Evolutionary conservation across 306 rosid species (phyloP).

Genomic region (Quercus bicolor): DNA sequence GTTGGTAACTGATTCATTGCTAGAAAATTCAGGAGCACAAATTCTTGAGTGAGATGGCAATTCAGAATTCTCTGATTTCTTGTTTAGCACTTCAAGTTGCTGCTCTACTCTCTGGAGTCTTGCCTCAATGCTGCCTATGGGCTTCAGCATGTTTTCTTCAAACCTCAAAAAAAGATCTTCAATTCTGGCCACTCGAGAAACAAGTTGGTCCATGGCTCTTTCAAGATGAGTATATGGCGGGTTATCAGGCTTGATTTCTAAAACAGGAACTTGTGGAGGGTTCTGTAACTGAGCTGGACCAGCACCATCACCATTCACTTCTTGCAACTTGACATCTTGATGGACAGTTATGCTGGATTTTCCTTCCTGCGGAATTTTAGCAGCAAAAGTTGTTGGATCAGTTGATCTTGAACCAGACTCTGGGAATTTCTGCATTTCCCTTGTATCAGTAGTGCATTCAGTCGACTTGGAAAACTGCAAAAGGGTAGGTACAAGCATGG

Average conservation of each 20-base stretch:
- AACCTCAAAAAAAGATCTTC: conserved; percentile 69
- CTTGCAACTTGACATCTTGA: conserved; percentile 35
- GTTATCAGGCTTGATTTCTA: conserved; percentile 29
- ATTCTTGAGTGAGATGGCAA: conserved; percentile 43
- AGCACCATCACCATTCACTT: conserved; percentile 28
- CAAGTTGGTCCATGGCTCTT: conserved; percentile 50
- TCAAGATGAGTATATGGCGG: conserved; percentile 32
- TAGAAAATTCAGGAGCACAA: conserved; percentile 59
- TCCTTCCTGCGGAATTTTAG: conserved; percentile 32
- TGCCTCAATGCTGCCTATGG: conserved; percentile 69
- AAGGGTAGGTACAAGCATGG: conserved; percentile 74
- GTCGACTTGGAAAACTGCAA: conserved; percentile 72
- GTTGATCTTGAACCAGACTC: conserved; percentile 26
- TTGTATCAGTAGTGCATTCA: conserved; percentile 32
- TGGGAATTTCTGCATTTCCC: conserved; percentile 28
- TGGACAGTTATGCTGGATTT: conserved; percentile 26
- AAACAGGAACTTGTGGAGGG: conserved; percentile 28
- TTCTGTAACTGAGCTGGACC: conserved; percentile 30
- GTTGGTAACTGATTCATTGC: conserved; percentile 45
- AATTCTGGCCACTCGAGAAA: conserved; percentile 67
- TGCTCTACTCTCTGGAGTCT: conserved; percentile 86
- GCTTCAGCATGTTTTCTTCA: conserved; percentile 79
- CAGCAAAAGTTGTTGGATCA: conserved; percentile 28
- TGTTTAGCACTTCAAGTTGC: conserved; percentile 64
- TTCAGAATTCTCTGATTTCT: conserved; percentile 42